These are phyloP conservation scores for Golubevia sp. DNA, from an alignment of 1,284 basidiomycete genomes.

Conservation along the genomic window DNA sequence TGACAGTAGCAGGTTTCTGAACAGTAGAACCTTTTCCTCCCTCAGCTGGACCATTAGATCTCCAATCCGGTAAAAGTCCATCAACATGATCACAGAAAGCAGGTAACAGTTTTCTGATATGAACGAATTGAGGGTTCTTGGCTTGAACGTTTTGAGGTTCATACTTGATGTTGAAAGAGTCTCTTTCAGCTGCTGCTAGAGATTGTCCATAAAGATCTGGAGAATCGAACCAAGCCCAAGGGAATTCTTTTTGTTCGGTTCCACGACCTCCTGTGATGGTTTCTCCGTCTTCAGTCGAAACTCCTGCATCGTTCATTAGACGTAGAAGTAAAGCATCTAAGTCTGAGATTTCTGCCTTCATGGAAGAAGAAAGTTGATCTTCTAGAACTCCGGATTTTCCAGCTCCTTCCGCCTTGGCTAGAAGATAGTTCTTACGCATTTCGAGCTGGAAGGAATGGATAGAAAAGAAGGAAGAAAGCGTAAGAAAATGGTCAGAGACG, in stretches of 20 bases:
- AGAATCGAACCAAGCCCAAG: conserved; percentile 47
- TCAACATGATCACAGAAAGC: conserved; percentile 44
- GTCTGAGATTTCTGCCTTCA: conserved; percentile 32
- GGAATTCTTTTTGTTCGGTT: conserved; percentile 40
- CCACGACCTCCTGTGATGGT: conserved; percentile 44
- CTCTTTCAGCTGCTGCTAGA: neutral
- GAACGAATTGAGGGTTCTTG: neutral
- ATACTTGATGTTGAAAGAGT: no score
- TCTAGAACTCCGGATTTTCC: conserved; percentile 29
- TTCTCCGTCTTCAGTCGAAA: conserved; percentile 34
- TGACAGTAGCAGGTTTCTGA: neutral
- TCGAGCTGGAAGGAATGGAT: no score
- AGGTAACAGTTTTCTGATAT: conserved; percentile 38
- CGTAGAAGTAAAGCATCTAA: conserved; percentile 40
- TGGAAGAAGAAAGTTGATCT: conserved; percentile 21
- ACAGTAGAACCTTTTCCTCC: neutral
- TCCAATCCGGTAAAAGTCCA: conserved; percentile 44
- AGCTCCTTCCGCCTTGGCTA: conserved; percentile 32
- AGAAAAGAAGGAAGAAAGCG: no score
- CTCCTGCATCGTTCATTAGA: conserved; percentile 35
- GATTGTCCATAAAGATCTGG: conserved; percentile 45
- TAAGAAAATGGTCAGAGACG: no score
- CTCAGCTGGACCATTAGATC: conserved; percentile 18
- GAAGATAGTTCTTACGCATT: conserved; percentile 44
- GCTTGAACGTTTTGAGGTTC: neutral